A percentile compares a stretch with the other conserved stretches of the same genome.
Conservation (phyloP, 192 early-diverging fungal species). For the Oehlia diaphana region DNA sequence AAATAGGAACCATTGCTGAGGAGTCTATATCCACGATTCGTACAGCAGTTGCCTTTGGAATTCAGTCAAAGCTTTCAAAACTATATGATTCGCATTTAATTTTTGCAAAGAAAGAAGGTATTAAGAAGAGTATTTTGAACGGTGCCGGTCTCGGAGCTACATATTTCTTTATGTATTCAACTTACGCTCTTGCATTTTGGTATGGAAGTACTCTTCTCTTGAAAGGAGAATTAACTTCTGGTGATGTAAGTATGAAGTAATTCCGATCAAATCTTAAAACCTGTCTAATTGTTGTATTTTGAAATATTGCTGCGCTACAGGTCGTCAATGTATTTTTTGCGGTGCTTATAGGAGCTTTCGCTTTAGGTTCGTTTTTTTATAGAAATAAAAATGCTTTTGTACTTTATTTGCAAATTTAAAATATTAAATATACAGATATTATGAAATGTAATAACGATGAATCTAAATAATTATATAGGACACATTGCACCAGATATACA, state of each 20-base stretch:
- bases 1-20: conserved; percentile 61
- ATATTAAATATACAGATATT: conserved; percentile 31
- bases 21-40: conserved; percentile 84
- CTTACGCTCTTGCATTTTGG: conserved; percentile 61
- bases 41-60: conserved; percentile 80
- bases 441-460: conserved; percentile 44
- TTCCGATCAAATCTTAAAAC: neutral
- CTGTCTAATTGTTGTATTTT: neutral
- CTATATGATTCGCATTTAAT: conserved; percentile 45
- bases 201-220: conserved; percentile 63
- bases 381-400: conserved; percentile 40
- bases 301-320: neutral
- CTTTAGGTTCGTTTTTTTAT: conserved; percentile 53
- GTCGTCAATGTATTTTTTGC: conserved; percentile 75
- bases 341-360: conserved; percentile 67
- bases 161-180: conserved; percentile 53
- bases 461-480: conserved; percentile 61
- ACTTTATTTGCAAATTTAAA: no score
- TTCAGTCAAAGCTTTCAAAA: conserved; percentile 48
- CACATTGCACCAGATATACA: conserved; percentile 72
- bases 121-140: conserved; percentile 47
- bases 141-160: conserved; percentile 44
- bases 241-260: conserved; percentile 21
- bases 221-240: conserved; percentile 63
- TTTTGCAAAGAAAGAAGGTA: conserved; percentile 42